Evolutionary conservation across 371 early-diverging fungal genomes (phyloP), one percentile per base, ranked within the genome.

Genomic region (Mucor plumbeus): DNA sequence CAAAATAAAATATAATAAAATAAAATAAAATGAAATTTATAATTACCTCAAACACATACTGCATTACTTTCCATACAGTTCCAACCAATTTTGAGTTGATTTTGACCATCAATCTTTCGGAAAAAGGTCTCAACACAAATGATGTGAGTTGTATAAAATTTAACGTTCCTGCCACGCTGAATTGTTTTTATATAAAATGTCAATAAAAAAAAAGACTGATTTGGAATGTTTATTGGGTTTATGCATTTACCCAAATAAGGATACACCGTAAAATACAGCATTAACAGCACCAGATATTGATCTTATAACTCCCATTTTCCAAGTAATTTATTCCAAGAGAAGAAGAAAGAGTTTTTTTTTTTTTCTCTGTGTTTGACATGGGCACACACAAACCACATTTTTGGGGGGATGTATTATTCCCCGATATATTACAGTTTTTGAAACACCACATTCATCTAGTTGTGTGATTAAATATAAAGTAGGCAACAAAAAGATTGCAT

Each of bases 51-150:
- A 83, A 80, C 21, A 83, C 72, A 65, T 72, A 76, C 80, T 90
- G 90, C 90, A 91, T 90, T 33, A 83, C 79, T 39, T 74, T 79
- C 91, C 91, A 91, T 62, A 89, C 80, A 26, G 74, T 74, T 3
- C 86, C 87, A 15, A 85, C 84, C 0, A 90, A 69, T 17, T 72
- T 68, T 1, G 90, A 85, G 69, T 91, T 91, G 60, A 89, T 83
- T 34, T 75, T 75, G 55, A 83, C 82, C 55, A 89, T 76, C 50
- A 85, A 69, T 38, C 79, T 71, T 57, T 79, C 77, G 38, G 88
- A 86, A 62, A 87, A 84, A 2, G 88, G 88, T 34, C 73, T 68
- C 44, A 88, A 48, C 33, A 86, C 64, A 44, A 90, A 69, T 2
- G 88, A 87, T 41, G 78, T 74, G 50, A 87, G 69, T 67, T 90